Evolutionary conservation across 108 stramenopile species (phyloP).

Genomic region (Skeletonema grethae): DNA sequence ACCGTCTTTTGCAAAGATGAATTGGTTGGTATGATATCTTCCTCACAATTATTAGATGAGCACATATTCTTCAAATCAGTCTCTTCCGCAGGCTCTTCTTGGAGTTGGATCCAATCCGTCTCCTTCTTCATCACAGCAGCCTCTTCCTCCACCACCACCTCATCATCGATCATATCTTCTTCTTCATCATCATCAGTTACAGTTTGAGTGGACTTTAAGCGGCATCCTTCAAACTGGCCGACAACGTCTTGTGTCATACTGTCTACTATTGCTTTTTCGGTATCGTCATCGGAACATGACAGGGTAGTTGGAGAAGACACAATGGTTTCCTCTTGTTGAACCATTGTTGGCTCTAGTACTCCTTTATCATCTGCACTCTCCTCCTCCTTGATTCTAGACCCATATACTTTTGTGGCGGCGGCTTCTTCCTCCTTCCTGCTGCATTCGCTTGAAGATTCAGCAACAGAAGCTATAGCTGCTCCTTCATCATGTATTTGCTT

Average conservation of each 20-base stretch:
- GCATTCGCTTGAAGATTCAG: background rate
- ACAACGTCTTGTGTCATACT: background rate
- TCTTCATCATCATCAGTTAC: background rate
- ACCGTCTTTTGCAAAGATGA: background rate
- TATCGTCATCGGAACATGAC: background rate
- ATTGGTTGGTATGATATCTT: background rate
- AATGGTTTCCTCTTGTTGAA: background rate
- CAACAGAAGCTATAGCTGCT: background rate
- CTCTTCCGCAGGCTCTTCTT: background rate
- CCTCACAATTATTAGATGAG: background rate
- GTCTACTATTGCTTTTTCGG: background rate
- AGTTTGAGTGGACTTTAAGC: conserved; percentile 1
- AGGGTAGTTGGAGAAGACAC: background rate
- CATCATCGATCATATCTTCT: background rate
- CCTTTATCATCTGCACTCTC: background rate
- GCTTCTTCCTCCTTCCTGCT: background rate
- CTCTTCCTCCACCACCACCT: background rate
- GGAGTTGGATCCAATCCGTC: background rate
- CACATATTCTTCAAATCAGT: background rate
- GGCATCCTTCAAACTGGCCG: background rate
- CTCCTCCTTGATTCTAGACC: background rate
- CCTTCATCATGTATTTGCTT: too few relatives aligned
- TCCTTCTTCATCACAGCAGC: background rate
- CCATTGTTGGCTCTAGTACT: background rate
- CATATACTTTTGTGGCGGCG: background rate